These are phyloP conservation scores for Anisodus tanguticus DNA, from an alignment of 257 asterid species.

Conservation along the genomic window DNA sequence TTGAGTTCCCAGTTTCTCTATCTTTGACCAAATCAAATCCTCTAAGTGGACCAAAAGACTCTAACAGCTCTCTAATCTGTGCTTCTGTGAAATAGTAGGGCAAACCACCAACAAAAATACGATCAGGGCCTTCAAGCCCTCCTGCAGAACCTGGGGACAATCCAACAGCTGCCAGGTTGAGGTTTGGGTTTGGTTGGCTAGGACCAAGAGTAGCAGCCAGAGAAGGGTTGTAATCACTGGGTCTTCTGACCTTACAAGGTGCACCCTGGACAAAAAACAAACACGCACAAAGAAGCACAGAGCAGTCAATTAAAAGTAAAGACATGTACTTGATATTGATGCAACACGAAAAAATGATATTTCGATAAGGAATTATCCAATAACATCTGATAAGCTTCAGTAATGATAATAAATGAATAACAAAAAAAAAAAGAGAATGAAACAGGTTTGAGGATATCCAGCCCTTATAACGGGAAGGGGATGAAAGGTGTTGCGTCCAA, in stretches of 20 bases:
- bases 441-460: constrained; percentile 23
- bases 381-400: constrained; percentile 16
- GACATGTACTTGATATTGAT: neutral
- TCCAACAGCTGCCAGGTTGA: constrained; percentile 90
- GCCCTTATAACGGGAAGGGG: neutral
- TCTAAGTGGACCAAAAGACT: constrained; percentile 93
- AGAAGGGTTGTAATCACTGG: constrained; percentile 94
- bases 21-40: constrained; percentile 97
- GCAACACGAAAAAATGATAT: neutral
- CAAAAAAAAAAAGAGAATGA: neutral
- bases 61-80: constrained; percentile 92
- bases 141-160: constrained; percentile 88
- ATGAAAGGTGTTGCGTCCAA: neutral
- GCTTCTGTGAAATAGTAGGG: constrained; percentile 93
- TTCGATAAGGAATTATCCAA: neutral
- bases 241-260: constrained; percentile 96
- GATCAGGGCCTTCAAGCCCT: constrained; percentile 97
- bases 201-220: constrained; percentile 98
- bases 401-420: neutral
- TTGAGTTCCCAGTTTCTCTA: constrained; percentile 96
- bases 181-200: constrained; percentile 86
- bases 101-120: constrained; percentile 91
- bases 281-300: neutral
- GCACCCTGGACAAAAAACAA: constrained; percentile 67
- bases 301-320: neutral